These are phyloP conservation scores for Nannizzia gypsea DNA, from an alignment of 2,329 filamentous ascomycete species.

Conservation along the genomic window DNA sequence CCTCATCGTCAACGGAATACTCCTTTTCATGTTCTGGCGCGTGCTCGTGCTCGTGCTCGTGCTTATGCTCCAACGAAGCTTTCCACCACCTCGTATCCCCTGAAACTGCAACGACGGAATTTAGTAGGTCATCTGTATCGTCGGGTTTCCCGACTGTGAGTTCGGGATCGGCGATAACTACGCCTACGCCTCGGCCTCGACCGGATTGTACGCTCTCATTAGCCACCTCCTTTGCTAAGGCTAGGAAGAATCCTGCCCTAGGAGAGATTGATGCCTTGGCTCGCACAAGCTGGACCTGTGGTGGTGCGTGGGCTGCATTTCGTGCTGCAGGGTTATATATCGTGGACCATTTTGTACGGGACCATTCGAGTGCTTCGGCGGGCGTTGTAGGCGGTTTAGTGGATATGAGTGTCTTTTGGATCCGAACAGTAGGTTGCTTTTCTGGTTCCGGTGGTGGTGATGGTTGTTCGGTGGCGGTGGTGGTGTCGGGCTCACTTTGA, in stretches of 20 bases:
- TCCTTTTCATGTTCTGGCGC: neutral
- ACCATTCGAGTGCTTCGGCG: constrained; percentile 34
- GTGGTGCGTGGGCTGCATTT: constrained; percentile 32
- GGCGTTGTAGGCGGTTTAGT: constrained; percentile 30
- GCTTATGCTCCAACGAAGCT: neutral
- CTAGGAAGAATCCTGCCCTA: constrained; percentile 29
- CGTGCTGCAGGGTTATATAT: constrained; percentile 36
- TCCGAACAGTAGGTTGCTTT: constrained; percentile 13
- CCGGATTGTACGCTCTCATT: constrained; percentile 27
- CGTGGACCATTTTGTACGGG: constrained; percentile 32
- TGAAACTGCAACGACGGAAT: constrained; percentile 33
- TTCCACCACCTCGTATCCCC: constrained; percentile 32
- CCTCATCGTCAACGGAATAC: constrained; percentile 26
- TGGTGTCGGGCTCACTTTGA: neutral
- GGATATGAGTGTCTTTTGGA: constrained; percentile 29
- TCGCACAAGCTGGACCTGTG: constrained; percentile 27
- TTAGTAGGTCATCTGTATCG: constrained; percentile 24
- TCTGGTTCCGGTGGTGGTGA: constrained; percentile 1
- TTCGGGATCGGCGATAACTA: constrained; percentile 36
- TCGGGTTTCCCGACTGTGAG: constrained; percentile 18
- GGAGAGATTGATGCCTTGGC: constrained; percentile 27
- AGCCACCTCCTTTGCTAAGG: constrained; percentile 30
- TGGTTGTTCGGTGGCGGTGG: neutral
- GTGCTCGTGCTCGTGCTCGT: too few species aligned
- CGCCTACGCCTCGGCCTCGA: constrained; percentile 31